These are phyloP conservation scores for Pyricularia sp. DNA, from an alignment of 2,329 filamentous ascomycete species.

Conservation along the genomic window DNA sequence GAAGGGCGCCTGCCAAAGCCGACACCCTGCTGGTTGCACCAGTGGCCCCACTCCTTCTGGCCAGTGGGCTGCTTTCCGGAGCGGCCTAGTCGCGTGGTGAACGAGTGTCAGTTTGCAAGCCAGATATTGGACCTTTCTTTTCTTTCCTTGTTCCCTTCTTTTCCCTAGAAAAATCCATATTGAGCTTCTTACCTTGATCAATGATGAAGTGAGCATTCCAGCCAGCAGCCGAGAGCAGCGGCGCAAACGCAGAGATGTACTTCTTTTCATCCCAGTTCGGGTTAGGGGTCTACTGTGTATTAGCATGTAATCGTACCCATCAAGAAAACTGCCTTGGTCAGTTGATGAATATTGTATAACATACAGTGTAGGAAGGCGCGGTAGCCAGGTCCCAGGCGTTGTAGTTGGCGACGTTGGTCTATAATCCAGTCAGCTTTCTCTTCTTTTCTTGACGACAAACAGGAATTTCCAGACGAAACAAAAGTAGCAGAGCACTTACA, in stretches of 20 bases:
- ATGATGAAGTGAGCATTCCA: conserved; percentile 39
- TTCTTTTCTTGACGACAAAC: not conserved
- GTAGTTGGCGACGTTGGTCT: conserved; percentile 50
- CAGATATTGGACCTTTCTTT: no score
- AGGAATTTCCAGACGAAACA: not conserved
- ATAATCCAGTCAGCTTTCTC: not conserved
- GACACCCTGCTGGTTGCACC: conserved; percentile 56
- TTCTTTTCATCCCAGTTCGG: conserved; percentile 41
- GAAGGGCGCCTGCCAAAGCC: conserved; percentile 58
- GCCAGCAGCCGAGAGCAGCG: conserved; percentile 44
- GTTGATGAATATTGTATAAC: conserved; percentile 9
- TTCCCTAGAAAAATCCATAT: no score
- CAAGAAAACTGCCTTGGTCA: not conserved
- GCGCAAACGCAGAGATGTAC: conserved; percentile 56
- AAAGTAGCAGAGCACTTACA: not conserved
- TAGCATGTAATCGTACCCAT: no score
- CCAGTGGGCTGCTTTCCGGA: conserved; percentile 51
- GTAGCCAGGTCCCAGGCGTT: conserved; percentile 34
- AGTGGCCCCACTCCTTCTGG: conserved; percentile 53
- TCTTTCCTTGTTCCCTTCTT: no score
- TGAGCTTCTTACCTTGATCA: conserved; percentile 24
- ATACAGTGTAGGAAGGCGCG: conserved; percentile 33
- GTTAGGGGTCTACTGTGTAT: conserved; percentile 22
- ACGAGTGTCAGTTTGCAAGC: not conserved
- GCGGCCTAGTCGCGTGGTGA: conserved; percentile 24